Evolutionary conservation across 352 stramenopile species (phyloP).

Genomic region (Globisporangium paroecandrum): DNA sequence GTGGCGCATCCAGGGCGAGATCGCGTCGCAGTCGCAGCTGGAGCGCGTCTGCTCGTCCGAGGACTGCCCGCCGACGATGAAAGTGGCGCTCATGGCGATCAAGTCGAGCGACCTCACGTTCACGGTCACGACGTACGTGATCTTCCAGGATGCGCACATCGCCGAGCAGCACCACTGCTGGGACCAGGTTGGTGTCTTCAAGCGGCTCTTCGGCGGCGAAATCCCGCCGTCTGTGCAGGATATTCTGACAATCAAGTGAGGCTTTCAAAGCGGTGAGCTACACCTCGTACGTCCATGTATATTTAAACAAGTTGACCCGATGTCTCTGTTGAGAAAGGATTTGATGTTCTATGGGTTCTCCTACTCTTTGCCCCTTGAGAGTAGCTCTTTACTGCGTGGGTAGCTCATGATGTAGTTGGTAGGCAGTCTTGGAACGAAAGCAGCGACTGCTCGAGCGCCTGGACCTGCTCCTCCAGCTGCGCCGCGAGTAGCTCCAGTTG

Average conservation of each 20-base stretch:
- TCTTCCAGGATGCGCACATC: slow-evolving; percentile 71
- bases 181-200: slow-evolving; percentile 82
- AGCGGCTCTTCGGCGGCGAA: slow-evolving; percentile 73
- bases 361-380: slow-evolving; percentile 1
- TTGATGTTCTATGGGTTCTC: slow-evolving; percentile 1
- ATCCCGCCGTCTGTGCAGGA: slow-evolving; percentile 53
- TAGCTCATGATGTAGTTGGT: not conserved
- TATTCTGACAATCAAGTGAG: slow-evolving; percentile 44
- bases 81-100: slow-evolving; percentile 63
- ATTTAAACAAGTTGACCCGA: slow-evolving; percentile 14
- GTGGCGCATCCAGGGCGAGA: slow-evolving; percentile 79
- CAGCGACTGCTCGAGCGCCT: slow-evolving; percentile 27
- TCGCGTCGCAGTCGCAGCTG: slow-evolving; percentile 57
- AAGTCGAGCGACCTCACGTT: slow-evolving; percentile 82
- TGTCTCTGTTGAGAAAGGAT: slow-evolving; percentile 4
- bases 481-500: slow-evolving; percentile 23
- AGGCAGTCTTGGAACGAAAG: not conserved
- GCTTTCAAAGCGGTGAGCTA: not conserved
- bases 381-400: not conserved
- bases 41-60: slow-evolving; percentile 61
- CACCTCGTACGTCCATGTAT: slow-evolving; percentile 7
- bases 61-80: slow-evolving; percentile 67
- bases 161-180: slow-evolving; percentile 78
- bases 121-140: slow-evolving; percentile 80
- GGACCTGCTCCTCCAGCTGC: slow-evolving; percentile 24